Percentiles rank a stretch among this genome's conserved stretches.
Evolutionary conservation across 2,329 filamentous ascomycete genomes (phyloP).

Genomic region (Fusarium irregulare): DNA sequence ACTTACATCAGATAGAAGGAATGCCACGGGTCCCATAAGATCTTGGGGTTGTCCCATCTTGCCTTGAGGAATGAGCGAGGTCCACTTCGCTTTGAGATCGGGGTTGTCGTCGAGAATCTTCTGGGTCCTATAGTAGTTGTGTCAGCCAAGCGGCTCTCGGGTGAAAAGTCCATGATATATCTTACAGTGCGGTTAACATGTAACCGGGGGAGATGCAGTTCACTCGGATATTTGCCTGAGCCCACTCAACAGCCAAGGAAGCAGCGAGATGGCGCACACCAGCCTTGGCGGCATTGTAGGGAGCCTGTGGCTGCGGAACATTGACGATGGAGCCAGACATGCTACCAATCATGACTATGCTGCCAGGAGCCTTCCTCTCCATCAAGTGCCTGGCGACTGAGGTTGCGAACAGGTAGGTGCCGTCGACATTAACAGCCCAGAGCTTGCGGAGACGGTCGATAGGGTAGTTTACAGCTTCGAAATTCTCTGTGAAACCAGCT

Average conservation of each 20-base stretch:
- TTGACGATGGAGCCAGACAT: slow-evolving; percentile 97
- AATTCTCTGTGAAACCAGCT: slow-evolving; percentile 97
- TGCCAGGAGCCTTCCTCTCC: slow-evolving; percentile 80
- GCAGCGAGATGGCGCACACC: slow-evolving; percentile 89
- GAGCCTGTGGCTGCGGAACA: slow-evolving; percentile 91
- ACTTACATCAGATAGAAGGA: slow-evolving; percentile 76
- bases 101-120: slow-evolving; percentile 96
- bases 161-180: slow-evolving; percentile 22
- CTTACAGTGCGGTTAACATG: slow-evolving; percentile 93
- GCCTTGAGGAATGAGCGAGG: slow-evolving; percentile 87
- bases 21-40: slow-evolving; percentile 91
- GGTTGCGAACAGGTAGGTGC: slow-evolving; percentile 89
- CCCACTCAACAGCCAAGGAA: slow-evolving; percentile 94
- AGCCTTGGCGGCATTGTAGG: slow-evolving; percentile 94
- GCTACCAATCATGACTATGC: slow-evolving; percentile 94
- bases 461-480: slow-evolving; percentile 89
- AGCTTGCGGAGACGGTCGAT: slow-evolving; percentile 92
- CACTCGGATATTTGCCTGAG: slow-evolving; percentile 85
- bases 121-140: slow-evolving; percentile 71
- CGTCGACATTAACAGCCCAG: slow-evolving; percentile 93
- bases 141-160: background rate
- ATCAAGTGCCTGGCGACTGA: slow-evolving; percentile 89
- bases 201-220: slow-evolving; percentile 97
- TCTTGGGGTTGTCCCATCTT: slow-evolving; percentile 95
- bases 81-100: slow-evolving; percentile 90